phyloP scores from a whole-genome alignment of 768 basidiomycete genomes.

The Boletus insuetus region DNA sequence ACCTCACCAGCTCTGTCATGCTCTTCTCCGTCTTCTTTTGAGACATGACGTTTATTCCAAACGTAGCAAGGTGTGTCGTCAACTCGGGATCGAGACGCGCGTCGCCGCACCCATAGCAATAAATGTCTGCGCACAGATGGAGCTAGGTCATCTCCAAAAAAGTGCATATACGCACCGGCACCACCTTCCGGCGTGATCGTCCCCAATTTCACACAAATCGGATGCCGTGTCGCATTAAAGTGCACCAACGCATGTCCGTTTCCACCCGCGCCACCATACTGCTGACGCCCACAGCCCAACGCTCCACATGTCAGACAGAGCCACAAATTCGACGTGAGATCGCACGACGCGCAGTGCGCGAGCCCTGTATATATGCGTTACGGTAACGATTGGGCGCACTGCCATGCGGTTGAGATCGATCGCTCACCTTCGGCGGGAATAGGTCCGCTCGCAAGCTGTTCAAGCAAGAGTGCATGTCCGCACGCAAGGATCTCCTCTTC shows the following conservation, averaged over 20 bases:
- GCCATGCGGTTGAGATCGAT: background rate
- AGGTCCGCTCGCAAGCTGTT: constrained; percentile 37
- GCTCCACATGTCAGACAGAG: constrained; percentile 89
- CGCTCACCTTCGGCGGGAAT: constrained; percentile 28
- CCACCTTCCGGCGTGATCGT: constrained; percentile 95
- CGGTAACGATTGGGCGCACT: background rate
- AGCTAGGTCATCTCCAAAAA: background rate
- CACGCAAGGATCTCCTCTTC: constrained; percentile 90
- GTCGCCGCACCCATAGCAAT: constrained; percentile 92
- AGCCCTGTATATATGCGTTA: constrained; percentile 47
- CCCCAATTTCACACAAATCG: constrained; percentile 88
- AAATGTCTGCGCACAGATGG: constrained; percentile 58
- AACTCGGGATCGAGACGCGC: constrained; percentile 75
- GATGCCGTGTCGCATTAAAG: constrained; percentile 67
- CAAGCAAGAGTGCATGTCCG: constrained; percentile 67
- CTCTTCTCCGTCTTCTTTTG: constrained; percentile 93
- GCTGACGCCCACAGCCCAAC: constrained; percentile 85
- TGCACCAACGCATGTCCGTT: constrained; percentile 90
- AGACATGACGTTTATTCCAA: constrained; percentile 82
- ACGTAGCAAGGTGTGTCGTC: constrained; percentile 66
- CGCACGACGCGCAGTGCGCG: constrained; percentile 79
- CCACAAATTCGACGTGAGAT: constrained; percentile 91
- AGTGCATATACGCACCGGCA: constrained; percentile 57
- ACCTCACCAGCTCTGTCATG: constrained; percentile 86
- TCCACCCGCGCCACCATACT: constrained; percentile 77